Evolutionary conservation across 2,329 filamentous ascomycete genomes (phyloP), one percentile per base, ranked within the genome.

Genomic region (Sclerotinia subarctica): DNA sequence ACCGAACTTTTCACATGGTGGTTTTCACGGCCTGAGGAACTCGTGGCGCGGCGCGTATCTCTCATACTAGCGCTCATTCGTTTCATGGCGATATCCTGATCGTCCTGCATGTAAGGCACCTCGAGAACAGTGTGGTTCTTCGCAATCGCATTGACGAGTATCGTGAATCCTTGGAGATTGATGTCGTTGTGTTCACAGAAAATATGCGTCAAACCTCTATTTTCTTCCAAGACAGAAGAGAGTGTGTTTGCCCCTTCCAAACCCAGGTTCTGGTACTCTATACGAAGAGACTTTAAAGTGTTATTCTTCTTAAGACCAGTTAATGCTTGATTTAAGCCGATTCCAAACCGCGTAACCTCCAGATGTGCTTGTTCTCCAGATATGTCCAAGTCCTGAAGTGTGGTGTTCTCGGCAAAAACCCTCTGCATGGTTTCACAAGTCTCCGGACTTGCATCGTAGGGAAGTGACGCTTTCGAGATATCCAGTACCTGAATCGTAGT

Each of bases 121-220:
- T 84, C 84, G 19, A 90, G 76, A 1, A 92, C 77, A 0, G 84
- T 85, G 3, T 82, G 84, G 73, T 92, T 92, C 53, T 83, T 84
- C 69, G 88, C 83, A n/a, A 92, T 78, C 24, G 88, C 84, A 73
- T 91, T 89, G 62, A 92, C 86, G 8, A 91, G 79, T 64, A 88
- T 87, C 0, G 88, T 90, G 71, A 90, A 88, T 1, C 87, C 88
- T 71, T 89, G 86, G n/a, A 91, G 81, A 57, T 88, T 88, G 67
- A 91, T 90, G 66, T 88, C 86, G 74, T 92, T 92, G 76, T 90
- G 87, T 70, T 90, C 88, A 76, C 89, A 92, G 73, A 90, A 83
- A 7, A 92, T 81, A 75, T 91, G 86, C 35, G 84, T 82, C 6
- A 92, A 79, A 1, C 84, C 85, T 2, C 78, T 81, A 73, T 92